Conservation (phyloP, 768 basidiomycete species). For the Tricholoma flavovirens region DNA sequence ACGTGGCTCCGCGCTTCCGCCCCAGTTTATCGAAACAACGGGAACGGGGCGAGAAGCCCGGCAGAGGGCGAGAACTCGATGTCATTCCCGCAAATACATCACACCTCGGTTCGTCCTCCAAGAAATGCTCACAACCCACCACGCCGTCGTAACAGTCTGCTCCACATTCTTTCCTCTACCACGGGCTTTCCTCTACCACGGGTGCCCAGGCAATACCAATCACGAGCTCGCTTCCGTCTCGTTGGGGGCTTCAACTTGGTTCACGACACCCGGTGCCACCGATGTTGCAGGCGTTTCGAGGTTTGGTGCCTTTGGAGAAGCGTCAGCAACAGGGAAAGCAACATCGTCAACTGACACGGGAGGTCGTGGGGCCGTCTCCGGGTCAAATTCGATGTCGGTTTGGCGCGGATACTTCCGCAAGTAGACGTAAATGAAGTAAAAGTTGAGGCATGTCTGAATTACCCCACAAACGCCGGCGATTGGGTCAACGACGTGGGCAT, state of each 20-base stretch:
- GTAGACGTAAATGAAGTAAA: constrained; percentile 1
- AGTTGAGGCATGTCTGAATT: neutral
- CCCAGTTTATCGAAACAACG: no score
- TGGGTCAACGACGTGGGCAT: neutral
- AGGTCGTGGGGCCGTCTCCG: neutral
- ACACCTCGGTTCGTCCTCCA: no score
- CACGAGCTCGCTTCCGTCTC: neutral
- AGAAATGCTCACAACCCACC: no score
- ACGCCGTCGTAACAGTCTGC: no score
- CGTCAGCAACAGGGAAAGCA: neutral
- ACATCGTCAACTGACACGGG: neutral
- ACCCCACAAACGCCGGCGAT: neutral
- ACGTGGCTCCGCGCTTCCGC: no score
- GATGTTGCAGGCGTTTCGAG: neutral
- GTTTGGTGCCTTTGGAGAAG: neutral
- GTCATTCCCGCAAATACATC: no score
- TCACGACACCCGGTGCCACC: neutral
- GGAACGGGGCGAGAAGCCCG: no score
- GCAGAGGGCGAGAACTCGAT: no score
- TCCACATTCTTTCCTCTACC: no score
- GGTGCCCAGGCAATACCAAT: neutral
- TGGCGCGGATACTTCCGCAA: neutral
- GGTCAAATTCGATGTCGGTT: neutral
- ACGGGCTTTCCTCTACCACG: no score
- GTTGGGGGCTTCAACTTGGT: neutral